phyloP scores from a whole-genome alignment of 257 asterid genomes.

The Paraleonurus japonicus region DNA sequence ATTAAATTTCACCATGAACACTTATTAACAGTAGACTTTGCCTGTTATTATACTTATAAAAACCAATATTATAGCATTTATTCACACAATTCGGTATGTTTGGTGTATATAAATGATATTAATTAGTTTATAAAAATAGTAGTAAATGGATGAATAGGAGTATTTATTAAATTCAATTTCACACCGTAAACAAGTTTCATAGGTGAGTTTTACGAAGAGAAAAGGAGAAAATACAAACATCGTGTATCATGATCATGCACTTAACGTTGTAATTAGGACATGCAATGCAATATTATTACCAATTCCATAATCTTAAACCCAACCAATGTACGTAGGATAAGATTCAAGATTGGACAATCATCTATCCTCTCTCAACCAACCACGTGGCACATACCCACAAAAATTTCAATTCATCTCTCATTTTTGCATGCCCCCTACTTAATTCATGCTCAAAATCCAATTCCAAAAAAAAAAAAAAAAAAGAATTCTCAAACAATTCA shows the following conservation, averaged over 20 bases:
- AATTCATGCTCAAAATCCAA: neutral
- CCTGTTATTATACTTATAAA: too few species aligned
- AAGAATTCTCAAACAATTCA: neutral
- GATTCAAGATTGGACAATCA: conserved; percentile 39
- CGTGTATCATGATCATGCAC: neutral
- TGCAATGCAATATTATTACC: conserved; percentile 22
- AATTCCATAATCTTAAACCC: conserved; percentile 19
- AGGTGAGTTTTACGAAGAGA: too few species aligned
- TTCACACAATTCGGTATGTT: too few species aligned
- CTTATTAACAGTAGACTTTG: too few species aligned
- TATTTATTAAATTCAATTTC: too few species aligned
- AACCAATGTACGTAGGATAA: conserved; percentile 36
- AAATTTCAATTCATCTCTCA: conserved; percentile 10
- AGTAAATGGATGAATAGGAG: too few species aligned
- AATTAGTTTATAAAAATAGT: too few species aligned
- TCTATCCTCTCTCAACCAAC: conserved; percentile 47
- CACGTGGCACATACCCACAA: conserved; percentile 61
- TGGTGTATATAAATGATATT: too few species aligned
- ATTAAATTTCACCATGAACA: too few species aligned
- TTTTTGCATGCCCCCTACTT: conserved; percentile 16
- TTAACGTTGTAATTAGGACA: neutral
- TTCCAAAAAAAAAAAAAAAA: neutral
- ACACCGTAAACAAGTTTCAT: too few species aligned
- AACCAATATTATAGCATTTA: too few species aligned
- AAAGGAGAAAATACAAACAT: too few species aligned